Conservation (phyloP, 441 rosid species). For the Populus hybrid region DNA sequence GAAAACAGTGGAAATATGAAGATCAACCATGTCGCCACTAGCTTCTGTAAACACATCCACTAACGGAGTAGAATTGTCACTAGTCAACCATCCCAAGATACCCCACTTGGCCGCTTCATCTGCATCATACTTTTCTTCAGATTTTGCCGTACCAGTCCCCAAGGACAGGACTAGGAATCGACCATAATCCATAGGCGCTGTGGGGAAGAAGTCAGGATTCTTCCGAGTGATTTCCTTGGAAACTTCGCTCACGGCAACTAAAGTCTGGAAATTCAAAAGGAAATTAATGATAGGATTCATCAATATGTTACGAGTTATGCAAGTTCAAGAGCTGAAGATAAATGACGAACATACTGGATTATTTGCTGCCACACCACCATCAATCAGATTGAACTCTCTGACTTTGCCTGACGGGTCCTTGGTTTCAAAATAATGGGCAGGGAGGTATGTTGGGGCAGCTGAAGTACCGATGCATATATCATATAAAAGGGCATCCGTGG, state of each 20-base stretch:
- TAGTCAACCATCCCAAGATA: slow-evolving; percentile 46
- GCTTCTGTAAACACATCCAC: slow-evolving; percentile 55
- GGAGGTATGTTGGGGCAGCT: slow-evolving; percentile 82
- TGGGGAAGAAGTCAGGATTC: slow-evolving; percentile 42
- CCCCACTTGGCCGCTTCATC: slow-evolving; percentile 56
- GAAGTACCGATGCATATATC: slow-evolving; percentile 66
- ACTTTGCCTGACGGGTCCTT: slow-evolving; percentile 27
- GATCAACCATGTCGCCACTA: slow-evolving; percentile 59
- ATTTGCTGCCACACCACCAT: slow-evolving; percentile 70
- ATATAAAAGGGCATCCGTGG: slow-evolving; percentile 49
- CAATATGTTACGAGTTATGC: too few species aligned
- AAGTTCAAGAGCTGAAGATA: neutral
- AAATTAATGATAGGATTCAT: too few species aligned
- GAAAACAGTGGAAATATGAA: slow-evolving; percentile 45
- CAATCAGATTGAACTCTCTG: slow-evolving; percentile 58
- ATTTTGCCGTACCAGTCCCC: slow-evolving; percentile 47
- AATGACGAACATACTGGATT: slow-evolving; percentile 36
- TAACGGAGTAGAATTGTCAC: slow-evolving; percentile 41
- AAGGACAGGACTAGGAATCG: slow-evolving; percentile 52
- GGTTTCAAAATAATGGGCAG: slow-evolving; percentile 54
- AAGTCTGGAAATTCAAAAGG: slow-evolving; percentile 23
- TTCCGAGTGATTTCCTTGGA: slow-evolving; percentile 37
- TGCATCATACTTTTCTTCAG: slow-evolving; percentile 42
- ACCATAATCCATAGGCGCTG: slow-evolving; percentile 45
- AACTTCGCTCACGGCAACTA: slow-evolving; percentile 57